Conservation (phyloP, 2,329 filamentous ascomycete genomes). For the Paecilomyces sp. region DNA sequence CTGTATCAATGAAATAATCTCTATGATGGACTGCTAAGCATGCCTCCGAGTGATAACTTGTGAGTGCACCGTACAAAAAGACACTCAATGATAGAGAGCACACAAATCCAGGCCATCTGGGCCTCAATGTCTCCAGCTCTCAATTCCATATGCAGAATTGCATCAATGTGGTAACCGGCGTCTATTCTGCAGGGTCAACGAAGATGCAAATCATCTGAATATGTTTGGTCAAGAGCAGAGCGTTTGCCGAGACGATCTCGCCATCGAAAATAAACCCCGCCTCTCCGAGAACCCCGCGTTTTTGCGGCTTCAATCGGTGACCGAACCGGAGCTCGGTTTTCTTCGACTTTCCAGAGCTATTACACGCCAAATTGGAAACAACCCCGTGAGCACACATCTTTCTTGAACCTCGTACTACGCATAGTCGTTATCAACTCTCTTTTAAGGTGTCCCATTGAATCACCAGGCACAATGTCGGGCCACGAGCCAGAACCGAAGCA, state of each 20-base stretch:
- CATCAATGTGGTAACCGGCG: too few species aligned
- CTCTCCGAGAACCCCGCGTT: neutral
- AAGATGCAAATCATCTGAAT: neutral
- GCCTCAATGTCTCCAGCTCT: too few species aligned
- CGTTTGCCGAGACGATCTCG: neutral
- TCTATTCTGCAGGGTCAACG: neutral
- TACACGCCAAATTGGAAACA: neutral
- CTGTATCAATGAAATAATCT: too few species aligned
- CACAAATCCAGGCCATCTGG: too few species aligned
- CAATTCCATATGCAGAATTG: too few species aligned
- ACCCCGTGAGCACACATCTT: neutral
- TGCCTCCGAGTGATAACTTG: too few species aligned
- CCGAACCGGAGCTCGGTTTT: slow-evolving; percentile 6
- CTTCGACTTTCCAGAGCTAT: slow-evolving; percentile 13
- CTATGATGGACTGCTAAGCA: too few species aligned
- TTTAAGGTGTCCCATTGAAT: neutral
- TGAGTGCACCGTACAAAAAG: too few species aligned
- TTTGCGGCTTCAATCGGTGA: neutral
- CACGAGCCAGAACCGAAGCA: slow-evolving; percentile 23
- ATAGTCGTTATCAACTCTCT: neutral
- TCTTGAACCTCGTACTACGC: neutral
- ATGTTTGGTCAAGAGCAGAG: neutral
- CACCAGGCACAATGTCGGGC: slow-evolving; percentile 20
- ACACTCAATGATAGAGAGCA: too few species aligned
- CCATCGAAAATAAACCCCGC: neutral